Base-by-base conservation (phyloP, 306 rosid species). In the Bauhinia variegata region DNA sequence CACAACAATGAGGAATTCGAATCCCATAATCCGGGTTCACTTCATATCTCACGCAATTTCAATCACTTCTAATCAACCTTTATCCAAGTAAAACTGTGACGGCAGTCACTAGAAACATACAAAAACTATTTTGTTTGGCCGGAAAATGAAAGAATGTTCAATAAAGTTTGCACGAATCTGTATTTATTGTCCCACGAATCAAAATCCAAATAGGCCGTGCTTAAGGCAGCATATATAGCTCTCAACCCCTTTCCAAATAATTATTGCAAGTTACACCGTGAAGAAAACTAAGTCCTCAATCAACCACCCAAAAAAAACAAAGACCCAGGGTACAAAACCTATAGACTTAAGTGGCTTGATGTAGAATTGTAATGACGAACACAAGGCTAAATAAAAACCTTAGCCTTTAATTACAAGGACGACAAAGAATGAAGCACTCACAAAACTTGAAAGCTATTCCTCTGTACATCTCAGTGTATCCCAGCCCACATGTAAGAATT, bases 401-500 rank as follows among this genome's bases (percentile, higher is more conserved):
- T 46, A 59, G 83, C 80, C 85, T 81, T 69, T 39, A 54, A 75
- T 79, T 54, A 68, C 60, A 62, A 72, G 72, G 83, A 82, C 86
- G 57, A 66, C 77, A 71, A 87, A 83, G 87, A 80, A 79, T 77
- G 72, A 77, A 68, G 79, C 82, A 77, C 81, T 78, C 71, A 63
- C 80, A 72, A 79, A 80, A 73, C 81, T 72, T 63, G 84, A 76
- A 82, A 72, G 70, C 71, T 83, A 75, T 76, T 81, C 79, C 85
- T 65, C 96, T 89, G 95, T 88, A 95, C 97, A 90, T 77, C 80
- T 67, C 59, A 48, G 11, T 54, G 60, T 13, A 17, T 74, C 67
- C 54, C 49, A 70, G 54, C 52, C 77, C 51, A 56, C 63, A 76
- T 68, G 49, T 75, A 74, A 73, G 63, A 76, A 66, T 79, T 68